Percentiles rank a stretch among this genome's conserved stretches.
Conservation (phyloP, 306 rosid genomes). For the Quillaja saponaria region DNA sequence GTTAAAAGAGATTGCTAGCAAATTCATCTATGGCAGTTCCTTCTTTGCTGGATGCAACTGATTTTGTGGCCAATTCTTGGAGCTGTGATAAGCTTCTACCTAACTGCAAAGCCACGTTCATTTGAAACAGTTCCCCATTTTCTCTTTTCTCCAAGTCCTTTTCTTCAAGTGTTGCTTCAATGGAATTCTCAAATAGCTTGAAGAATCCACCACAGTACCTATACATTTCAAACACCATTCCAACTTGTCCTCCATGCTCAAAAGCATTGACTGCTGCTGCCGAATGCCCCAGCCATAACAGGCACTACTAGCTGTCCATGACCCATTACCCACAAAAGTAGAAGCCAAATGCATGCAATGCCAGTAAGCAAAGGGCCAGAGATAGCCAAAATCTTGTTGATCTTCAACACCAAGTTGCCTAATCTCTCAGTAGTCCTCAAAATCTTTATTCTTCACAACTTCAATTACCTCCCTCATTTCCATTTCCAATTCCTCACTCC, state of each 20-base stretch:
- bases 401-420: constrained; percentile 63
- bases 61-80: constrained; percentile 54
- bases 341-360: constrained; percentile 65
- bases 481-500: constrained; percentile 57
- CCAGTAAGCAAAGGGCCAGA: constrained; percentile 75
- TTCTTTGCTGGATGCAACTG: constrained; percentile 53
- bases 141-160: constrained; percentile 61
- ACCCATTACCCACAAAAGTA: constrained; percentile 41
- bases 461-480: constrained; percentile 54
- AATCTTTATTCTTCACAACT: constrained; percentile 66
- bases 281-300: constrained; percentile 57
- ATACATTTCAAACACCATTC: constrained; percentile 81
- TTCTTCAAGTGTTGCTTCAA: constrained; percentile 49
- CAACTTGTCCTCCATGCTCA: constrained; percentile 72
- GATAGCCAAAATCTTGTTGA: constrained; percentile 59
- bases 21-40: constrained; percentile 61
- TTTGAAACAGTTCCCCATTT: constrained; percentile 64
- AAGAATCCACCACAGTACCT: constrained; percentile 64
- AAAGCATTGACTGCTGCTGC: constrained; percentile 52
- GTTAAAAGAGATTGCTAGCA: constrained; percentile 69
- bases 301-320: constrained; percentile 40
- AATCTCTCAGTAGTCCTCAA: constrained; percentile 71
- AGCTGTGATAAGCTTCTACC: constrained; percentile 75
- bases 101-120: constrained; percentile 64
- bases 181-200: constrained; percentile 43